phyloP scores from a whole-genome alignment of 2,329 filamentous ascomycete genomes.

The Thielaviopsis cerberus region DNA sequence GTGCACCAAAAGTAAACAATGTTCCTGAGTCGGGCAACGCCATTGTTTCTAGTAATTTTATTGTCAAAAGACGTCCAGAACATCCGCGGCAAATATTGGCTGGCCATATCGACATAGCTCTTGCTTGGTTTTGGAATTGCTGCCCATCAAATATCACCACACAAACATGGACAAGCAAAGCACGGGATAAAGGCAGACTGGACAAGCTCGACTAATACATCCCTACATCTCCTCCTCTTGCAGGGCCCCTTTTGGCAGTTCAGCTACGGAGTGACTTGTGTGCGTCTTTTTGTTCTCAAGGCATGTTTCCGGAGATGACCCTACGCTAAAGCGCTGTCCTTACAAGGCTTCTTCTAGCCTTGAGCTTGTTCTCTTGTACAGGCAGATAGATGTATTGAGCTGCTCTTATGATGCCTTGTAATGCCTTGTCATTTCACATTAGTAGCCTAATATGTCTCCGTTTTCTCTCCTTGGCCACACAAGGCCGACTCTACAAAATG shows the following conservation, averaged over 20 bases:
- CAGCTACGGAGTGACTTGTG: background rate
- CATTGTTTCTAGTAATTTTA: too few species aligned
- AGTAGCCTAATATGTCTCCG: too few species aligned
- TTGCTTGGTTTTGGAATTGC: background rate
- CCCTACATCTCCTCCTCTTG: background rate
- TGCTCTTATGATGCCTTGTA: too few species aligned
- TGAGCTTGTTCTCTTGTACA: background rate
- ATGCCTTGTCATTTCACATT: too few species aligned
- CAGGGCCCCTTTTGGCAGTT: background rate
- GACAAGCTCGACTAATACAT: background rate
- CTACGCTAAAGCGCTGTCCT: background rate
- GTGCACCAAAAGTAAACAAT: background rate
- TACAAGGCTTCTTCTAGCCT: background rate
- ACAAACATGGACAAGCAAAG: background rate
- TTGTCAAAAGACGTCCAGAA: too few species aligned
- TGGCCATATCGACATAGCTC: background rate
- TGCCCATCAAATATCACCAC: background rate
- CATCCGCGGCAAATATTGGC: background rate
- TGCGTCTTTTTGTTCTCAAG: background rate
- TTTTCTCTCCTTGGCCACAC: too few species aligned
- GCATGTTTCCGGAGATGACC: background rate
- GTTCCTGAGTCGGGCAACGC: constrained; percentile 8
- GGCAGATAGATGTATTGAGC: too few species aligned
- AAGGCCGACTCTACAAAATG: background rate
- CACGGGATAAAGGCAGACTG: background rate